A percentile compares a stretch with the other conserved stretches of the same genome.
phyloP scores from a whole-genome alignment of 2,329 filamentous ascomycete species.

The Colletotrichum kahawae region DNA sequence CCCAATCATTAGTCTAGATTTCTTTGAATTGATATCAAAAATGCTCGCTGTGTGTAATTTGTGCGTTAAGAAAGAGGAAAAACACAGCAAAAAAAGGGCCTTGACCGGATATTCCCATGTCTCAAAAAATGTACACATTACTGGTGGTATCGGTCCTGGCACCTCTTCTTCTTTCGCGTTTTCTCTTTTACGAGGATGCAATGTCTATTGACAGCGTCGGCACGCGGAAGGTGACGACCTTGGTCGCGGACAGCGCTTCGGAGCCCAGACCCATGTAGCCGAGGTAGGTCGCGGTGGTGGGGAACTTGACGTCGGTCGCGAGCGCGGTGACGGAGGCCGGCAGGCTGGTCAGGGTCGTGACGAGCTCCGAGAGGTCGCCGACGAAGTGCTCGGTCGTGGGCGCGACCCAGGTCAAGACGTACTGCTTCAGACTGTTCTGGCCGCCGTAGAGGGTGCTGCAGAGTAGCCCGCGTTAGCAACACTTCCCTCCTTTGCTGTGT shows the following conservation, averaged over 20 bases:
- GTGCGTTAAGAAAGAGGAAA: not conserved
- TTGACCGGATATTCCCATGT: not conserved
- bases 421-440: constrained; percentile 43
- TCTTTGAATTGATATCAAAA: constrained; percentile 12
- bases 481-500: too few species aligned
- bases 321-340: constrained; percentile 19
- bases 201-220: constrained; percentile 39
- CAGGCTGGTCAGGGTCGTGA: constrained; percentile 41
- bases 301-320: constrained; percentile 35
- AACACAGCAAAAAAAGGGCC: not conserved
- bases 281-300: constrained; percentile 48
- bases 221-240: constrained; percentile 55
- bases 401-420: constrained; percentile 56
- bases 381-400: constrained; percentile 43
- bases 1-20: constrained; percentile 19
- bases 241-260: constrained; percentile 49
- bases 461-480: too few species aligned
- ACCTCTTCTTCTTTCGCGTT: not conserved
- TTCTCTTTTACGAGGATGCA: not conserved
- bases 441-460: constrained; percentile 47
- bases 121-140: constrained; percentile 15
- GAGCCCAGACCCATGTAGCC: constrained; percentile 58
- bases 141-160: not conserved
- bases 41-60: constrained; percentile 13
- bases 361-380: constrained; percentile 51